Evolutionary conservation across 2,329 filamentous ascomycete genomes (phyloP).

Genomic region (Zasmidium angulare): DNA sequence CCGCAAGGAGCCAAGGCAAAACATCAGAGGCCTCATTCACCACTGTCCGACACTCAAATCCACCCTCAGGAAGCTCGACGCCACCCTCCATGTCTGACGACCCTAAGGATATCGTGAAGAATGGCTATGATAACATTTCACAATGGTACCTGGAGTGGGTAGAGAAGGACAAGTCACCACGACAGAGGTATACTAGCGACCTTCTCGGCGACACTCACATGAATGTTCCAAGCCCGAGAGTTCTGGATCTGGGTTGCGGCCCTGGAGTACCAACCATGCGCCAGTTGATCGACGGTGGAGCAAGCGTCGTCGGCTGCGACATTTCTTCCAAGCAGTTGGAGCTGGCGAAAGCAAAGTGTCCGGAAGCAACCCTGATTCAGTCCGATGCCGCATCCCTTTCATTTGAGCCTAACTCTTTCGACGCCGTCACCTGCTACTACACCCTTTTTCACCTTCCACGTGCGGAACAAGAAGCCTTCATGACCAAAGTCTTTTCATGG

Average conservation of each 20-base stretch:
- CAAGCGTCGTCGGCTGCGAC: slow-evolving; percentile 25
- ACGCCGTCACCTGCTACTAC: slow-evolving; percentile 25
- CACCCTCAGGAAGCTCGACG: too few species aligned
- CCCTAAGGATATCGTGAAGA: slow-evolving; percentile 17
- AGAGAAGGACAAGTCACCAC: slow-evolving; percentile 25
- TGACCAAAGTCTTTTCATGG: slow-evolving; percentile 22
- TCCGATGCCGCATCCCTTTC: slow-evolving; percentile 26
- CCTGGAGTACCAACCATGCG: slow-evolving; percentile 37
- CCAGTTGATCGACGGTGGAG: slow-evolving; percentile 25
- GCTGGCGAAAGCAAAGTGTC: slow-evolving; percentile 16
- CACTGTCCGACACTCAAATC: too few species aligned
- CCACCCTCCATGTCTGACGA: slow-evolving; percentile 5
- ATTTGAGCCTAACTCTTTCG: slow-evolving; percentile 17
- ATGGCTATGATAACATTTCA: slow-evolving; percentile 40
- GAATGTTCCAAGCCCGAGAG: slow-evolving; percentile 16
- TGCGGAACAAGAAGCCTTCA: slow-evolving; percentile 22
- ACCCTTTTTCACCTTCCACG: slow-evolving; percentile 30
- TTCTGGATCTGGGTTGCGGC: slow-evolving; percentile 46
- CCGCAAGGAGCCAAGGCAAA: too few species aligned
- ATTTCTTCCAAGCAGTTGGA: slow-evolving; percentile 24
- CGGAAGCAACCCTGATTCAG: slow-evolving; percentile 11
- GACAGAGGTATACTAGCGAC: slow-evolving; percentile 34
- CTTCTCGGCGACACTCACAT: slow-evolving; percentile 24
- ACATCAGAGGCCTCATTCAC: too few species aligned
- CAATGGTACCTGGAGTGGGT: slow-evolving; percentile 40